phyloP scores from a whole-genome alignment of 345 rosid genomes.

The Gossypium raimondii region DNA sequence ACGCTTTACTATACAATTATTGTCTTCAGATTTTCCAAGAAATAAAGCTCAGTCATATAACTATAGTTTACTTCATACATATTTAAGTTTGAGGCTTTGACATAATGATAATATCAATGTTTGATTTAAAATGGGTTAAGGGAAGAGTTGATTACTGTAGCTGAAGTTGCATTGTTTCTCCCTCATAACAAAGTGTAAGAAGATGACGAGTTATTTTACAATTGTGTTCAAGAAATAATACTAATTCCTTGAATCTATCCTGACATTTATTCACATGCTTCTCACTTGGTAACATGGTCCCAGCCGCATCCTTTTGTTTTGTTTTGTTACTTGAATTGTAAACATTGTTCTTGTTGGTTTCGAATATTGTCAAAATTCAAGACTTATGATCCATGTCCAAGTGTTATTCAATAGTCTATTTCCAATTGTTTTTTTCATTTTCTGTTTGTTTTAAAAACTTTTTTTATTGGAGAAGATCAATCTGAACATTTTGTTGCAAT shows the following conservation, averaged over 20 bases:
- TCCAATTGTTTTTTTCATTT: no score
- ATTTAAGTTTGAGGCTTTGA: background rate
- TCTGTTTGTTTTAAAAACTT: no score
- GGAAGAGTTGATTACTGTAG: background rate
- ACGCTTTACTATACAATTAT: no score
- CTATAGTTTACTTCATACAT: background rate
- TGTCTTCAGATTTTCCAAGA: background rate
- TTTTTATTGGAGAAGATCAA: no score
- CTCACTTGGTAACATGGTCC: conserved; percentile 18
- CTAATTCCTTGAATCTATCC: conserved; percentile 22
- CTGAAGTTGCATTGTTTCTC: conserved; percentile 3
- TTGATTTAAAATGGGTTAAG: background rate
- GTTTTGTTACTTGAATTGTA: no score
- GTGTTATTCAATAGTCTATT: no score
- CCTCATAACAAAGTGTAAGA: background rate
- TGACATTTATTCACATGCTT: conserved; percentile 26
- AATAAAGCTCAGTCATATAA: background rate
- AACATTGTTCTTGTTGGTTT: no score
- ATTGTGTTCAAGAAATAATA: conserved; percentile 7
- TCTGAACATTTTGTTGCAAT: no score
- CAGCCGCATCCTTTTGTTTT: conserved; percentile 12
- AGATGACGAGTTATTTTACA: conserved; percentile 8
- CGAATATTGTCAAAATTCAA: no score
- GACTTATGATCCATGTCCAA: no score
- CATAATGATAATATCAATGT: background rate